These are phyloP conservation scores for Paratinospora sagittata DNA, from an alignment of 164 flowering plant species.

Conservation along the genomic window DNA sequence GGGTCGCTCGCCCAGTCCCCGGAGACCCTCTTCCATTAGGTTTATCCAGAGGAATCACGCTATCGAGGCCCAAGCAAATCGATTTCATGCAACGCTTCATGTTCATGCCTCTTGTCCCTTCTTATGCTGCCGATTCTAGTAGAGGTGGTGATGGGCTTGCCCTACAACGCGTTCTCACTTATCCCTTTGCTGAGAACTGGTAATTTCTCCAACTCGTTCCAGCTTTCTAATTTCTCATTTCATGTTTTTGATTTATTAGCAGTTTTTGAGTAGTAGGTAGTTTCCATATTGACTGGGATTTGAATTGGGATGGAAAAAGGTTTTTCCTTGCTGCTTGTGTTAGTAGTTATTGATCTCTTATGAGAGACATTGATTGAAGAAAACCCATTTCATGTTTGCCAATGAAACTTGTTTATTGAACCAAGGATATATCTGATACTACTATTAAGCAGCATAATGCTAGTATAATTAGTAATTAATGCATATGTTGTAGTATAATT, in stretches of 20 bases:
- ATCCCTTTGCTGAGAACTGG: slow-evolving; percentile 63
- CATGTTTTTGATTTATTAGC: not conserved
- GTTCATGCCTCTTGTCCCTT: slow-evolving; percentile 61
- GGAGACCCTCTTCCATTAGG: slow-evolving; percentile 57
- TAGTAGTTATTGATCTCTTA: not conserved
- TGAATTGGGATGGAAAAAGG: too few species aligned
- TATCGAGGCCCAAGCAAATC: slow-evolving; percentile 71
- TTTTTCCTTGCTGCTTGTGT: not conserved
- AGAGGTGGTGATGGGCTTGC: slow-evolving; percentile 36
- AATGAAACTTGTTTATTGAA: not conserved
- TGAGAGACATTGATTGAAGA: not conserved
- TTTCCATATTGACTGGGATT: too few species aligned
- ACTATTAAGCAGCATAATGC: too few species aligned
- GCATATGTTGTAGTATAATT: too few species aligned
- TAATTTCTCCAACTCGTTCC: slow-evolving; percentile 14
- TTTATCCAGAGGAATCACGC: slow-evolving; percentile 60
- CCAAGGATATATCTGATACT: too few species aligned
- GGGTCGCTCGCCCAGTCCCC: slow-evolving; percentile 54
- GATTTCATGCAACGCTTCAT: slow-evolving; percentile 91
- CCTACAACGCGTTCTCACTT: slow-evolving; percentile 52
- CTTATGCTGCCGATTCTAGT: slow-evolving; percentile 26
- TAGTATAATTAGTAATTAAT: too few species aligned
- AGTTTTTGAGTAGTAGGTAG: too few species aligned
- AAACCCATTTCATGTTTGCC: not conserved
- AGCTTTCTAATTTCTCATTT: not conserved